Conservation (phyloP, 2,329 filamentous ascomycete species). For the Huntiella savannae region DNA sequence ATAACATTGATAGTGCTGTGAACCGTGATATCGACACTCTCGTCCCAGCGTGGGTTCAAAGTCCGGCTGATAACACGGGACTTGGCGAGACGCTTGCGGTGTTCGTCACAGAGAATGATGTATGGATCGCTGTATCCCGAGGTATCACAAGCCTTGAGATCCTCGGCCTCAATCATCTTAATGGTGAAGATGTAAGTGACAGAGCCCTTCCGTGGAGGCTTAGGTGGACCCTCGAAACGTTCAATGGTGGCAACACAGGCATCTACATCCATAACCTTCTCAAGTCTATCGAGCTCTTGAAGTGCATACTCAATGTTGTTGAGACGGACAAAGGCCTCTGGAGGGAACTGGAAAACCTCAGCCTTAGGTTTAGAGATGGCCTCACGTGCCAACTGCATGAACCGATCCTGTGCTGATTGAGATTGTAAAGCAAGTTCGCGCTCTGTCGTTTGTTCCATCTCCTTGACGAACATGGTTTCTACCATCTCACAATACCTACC, state of each 20-base stretch:
- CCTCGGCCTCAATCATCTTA: slow-evolving; percentile 95
- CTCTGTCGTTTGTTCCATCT: slow-evolving; percentile 83
- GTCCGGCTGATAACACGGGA: slow-evolving; percentile 80
- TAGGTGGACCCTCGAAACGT: slow-evolving; percentile 50
- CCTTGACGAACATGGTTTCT: slow-evolving; percentile 65
- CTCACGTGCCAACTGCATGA: slow-evolving; percentile 84
- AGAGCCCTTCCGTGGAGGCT: slow-evolving; percentile 42
- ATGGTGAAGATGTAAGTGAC: slow-evolving; percentile 95
- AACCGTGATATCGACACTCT: slow-evolving; percentile 89
- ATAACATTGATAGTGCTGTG: slow-evolving; percentile 83
- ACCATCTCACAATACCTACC: slow-evolving; percentile 81
- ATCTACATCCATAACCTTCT: slow-evolving; percentile 79
- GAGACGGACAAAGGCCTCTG: slow-evolving; percentile 89
- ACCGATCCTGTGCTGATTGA: slow-evolving; percentile 77
- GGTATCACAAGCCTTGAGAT: slow-evolving; percentile 93
- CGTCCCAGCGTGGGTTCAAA: slow-evolving; percentile 91
- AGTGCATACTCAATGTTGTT: slow-evolving; percentile 96
- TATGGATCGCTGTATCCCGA: slow-evolving; percentile 91
- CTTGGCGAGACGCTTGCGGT: slow-evolving; percentile 89
- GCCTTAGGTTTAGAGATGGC: slow-evolving; percentile 86
- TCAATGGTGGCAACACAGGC: slow-evolving; percentile 68
- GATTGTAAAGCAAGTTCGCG: slow-evolving; percentile 63
- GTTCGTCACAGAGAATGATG: slow-evolving; percentile 90
- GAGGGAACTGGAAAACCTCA: slow-evolving; percentile 91
- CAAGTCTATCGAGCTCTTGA: slow-evolving; percentile 75